phyloP scores from a whole-genome alignment of 75 land plant genomes.

The Selaginella tamariscina region DNA sequence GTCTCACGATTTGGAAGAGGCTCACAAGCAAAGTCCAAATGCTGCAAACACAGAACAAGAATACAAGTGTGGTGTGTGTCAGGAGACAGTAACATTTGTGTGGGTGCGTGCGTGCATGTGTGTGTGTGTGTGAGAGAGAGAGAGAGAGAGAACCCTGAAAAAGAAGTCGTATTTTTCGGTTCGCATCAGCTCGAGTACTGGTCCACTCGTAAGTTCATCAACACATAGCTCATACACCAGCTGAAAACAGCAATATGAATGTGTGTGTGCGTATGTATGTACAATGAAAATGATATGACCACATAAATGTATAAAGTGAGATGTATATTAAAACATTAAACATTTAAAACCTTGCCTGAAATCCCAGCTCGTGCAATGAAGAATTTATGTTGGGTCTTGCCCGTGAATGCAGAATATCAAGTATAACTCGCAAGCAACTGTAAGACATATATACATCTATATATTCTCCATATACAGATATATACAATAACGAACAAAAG shows the following conservation, averaged over 20 bases:
- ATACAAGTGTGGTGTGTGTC: too few species aligned
- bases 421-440: slow-evolving; percentile 86
- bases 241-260: slow-evolving; percentile 24
- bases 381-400: slow-evolving; percentile 69
- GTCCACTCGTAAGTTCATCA: slow-evolving; percentile 59
- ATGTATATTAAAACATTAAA: neutral
- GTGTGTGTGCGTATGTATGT: too few species aligned
- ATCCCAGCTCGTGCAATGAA: slow-evolving; percentile 71
- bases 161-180: slow-evolving; percentile 76
- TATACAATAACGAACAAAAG: neutral
- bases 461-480: neutral
- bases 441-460: slow-evolving; percentile 15
- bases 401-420: slow-evolving; percentile 65
- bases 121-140: too few species aligned
- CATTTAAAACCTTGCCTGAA: slow-evolving; percentile 62
- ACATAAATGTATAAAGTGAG: neutral
- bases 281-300: too few species aligned
- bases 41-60: slow-evolving; percentile 37
- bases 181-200: slow-evolving; percentile 61
- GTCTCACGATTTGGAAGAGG: slow-evolving; percentile 76
- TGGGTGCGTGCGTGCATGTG: too few species aligned
- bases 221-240: slow-evolving; percentile 80
- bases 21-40: slow-evolving; percentile 59
- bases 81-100: too few species aligned
- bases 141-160: slow-evolving; percentile 43